Evolutionary conservation across 2,329 filamentous ascomycete genomes (phyloP), one percentile per base, ranked within the genome.

Genomic region (Aspergillus brunneoviolaceus): DNA sequence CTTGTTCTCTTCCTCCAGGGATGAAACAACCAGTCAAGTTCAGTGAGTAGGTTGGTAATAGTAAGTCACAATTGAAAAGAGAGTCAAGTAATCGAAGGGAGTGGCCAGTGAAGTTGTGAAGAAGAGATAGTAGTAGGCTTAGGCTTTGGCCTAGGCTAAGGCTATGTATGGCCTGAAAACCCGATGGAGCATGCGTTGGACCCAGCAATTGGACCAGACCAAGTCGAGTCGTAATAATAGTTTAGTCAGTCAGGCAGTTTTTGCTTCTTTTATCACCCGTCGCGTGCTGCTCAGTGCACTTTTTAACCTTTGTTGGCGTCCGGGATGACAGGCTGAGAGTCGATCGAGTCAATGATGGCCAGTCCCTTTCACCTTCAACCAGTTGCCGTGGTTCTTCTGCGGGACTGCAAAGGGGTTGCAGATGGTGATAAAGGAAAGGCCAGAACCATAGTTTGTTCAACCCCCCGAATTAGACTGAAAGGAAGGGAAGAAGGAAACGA

Each of bases 361-460:
- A 23, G n/a, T 50, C 31, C 19, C 27, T 48, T 54, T 59, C 57
- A 59, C 45, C n/a, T 31, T 55, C 57, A 59, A 51, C 57, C 51
- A 33, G 57, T 59, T 23, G 42, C 53, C 53, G 45, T 19, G 31
- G 53, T 48, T 47, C 48, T 49, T 48, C 45, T 58, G 35, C 50
- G 55, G 49, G 29, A 35, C n/a, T 53, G 57, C 29, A 54, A 31
- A 52, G 33, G 45, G 31, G 27, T 50, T 35, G 31, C 42, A 29
- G 42, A 25, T 29, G 23, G 27, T 33, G 33, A 59, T 53, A 59
- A 54, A 54, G 57, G 54, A 59, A 48, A 19, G 29, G 27, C n/a
- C 29, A 31, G 47, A 25, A 54, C 51, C 57, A 59, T 59, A 45
- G 48, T 54, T 51, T 47, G 14, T 31, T 25, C 19, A 21, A 27